Percentiles rank a stretch among this genome's conserved stretches.
These are phyloP conservation scores for Phytophthora pisi DNA, from an alignment of 352 stramenopile species.

Conservation along the genomic window DNA sequence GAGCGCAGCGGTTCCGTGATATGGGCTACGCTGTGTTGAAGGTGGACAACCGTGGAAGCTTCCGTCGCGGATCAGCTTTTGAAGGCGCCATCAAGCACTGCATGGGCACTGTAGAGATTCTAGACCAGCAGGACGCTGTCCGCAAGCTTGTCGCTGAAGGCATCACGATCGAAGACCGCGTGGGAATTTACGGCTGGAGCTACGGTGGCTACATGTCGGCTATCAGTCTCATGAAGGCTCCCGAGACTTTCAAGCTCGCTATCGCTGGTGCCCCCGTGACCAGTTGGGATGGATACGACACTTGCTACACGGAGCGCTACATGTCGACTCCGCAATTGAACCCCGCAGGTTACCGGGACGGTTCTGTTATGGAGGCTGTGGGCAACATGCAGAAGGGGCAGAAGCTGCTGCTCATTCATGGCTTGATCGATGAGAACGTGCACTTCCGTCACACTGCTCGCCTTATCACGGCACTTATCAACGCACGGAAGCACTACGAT, in stretches of 20 bases:
- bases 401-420: conserved; percentile 96
- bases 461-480: conserved; percentile 96
- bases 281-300: conserved; percentile 98
- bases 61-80: conserved; percentile 91
- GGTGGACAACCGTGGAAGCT: conserved; percentile 96
- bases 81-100: conserved; percentile 93
- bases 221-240: conserved; percentile 96
- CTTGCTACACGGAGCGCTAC: conserved; percentile 98
- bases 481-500: conserved; percentile 95
- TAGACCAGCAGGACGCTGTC: conserved; percentile 86
- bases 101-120: conserved; percentile 92
- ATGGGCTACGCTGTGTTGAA: conserved; percentile 97
- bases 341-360: conserved; percentile 89
- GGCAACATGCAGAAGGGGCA: conserved; percentile 87
- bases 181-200: conserved; percentile 98
- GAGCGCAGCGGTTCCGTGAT: conserved; percentile 91
- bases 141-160: conserved; percentile 83
- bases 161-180: conserved; percentile 85
- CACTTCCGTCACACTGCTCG: conserved; percentile 98
- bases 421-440: conserved; percentile 98
- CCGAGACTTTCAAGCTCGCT: conserved; percentile 95
- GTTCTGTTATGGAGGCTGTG: conserved; percentile 93
- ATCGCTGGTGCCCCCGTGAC: conserved; percentile 97
- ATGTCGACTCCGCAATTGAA: conserved; percentile 96
- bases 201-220: conserved; percentile 98